phyloP scores from a whole-genome alignment of 345 rosid species.

The Cardamine resedifolia region DNA sequence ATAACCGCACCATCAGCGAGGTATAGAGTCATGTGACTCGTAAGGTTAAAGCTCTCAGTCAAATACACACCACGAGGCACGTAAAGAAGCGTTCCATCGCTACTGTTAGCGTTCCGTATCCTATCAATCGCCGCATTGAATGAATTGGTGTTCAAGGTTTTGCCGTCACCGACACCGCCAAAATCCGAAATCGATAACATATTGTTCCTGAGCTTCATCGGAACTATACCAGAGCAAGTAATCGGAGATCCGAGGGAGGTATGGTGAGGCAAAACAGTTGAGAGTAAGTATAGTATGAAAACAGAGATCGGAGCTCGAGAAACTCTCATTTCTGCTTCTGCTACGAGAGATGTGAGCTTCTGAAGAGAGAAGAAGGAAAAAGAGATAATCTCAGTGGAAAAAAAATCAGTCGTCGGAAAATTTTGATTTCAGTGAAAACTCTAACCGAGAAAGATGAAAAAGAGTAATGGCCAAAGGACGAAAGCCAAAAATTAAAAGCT shows the following conservation, averaged over 20 bases:
- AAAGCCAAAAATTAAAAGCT: neutral
- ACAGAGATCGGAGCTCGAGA: constrained; percentile 25
- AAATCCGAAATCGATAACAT: constrained; percentile 69
- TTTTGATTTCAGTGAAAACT: neutral
- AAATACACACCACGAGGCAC: constrained; percentile 84
- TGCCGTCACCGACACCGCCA: constrained; percentile 88
- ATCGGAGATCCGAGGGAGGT: constrained; percentile 42
- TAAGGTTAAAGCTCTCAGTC: constrained; percentile 69
- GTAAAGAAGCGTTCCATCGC: constrained; percentile 75
- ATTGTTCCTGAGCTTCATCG: constrained; percentile 53
- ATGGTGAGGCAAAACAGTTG: constrained; percentile 22
- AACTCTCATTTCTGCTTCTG: neutral
- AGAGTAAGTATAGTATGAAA: constrained; percentile 18
- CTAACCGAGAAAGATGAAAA: neutral
- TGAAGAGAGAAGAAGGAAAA: neutral
- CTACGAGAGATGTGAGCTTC: neutral
- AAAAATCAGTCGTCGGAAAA: neutral
- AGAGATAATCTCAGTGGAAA: no score
- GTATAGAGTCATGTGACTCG: constrained; percentile 91
- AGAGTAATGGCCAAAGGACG: neutral
- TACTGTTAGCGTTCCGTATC: constrained; percentile 53
- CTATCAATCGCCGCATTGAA: constrained; percentile 69
- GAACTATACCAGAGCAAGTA: constrained; percentile 81
- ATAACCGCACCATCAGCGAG: constrained; percentile 83
- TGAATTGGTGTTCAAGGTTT: constrained; percentile 66